Conservation (phyloP, 1,284 basidiomycete genomes). For the Prillingera fragicola region DNA sequence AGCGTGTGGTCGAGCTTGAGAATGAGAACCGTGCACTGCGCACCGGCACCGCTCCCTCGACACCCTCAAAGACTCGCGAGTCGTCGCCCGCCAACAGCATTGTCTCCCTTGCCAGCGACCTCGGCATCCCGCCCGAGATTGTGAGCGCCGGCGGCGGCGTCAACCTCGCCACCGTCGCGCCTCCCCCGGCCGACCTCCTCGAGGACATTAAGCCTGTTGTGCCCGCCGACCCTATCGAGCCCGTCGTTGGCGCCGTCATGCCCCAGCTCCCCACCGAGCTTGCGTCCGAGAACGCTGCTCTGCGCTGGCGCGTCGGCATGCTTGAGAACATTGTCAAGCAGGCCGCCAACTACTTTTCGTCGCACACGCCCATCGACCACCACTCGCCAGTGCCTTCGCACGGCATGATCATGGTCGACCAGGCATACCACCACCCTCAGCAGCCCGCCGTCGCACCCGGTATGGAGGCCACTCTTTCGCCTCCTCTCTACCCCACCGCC, state of each 20-base stretch:
- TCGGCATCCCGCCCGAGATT: slow-evolving; percentile 33
- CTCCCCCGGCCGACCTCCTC: slow-evolving; percentile 31
- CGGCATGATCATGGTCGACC: slow-evolving; percentile 2
- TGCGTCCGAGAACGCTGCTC: slow-evolving; percentile 30
- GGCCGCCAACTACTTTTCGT: slow-evolving; percentile 33
- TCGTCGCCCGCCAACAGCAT: slow-evolving; percentile 34
- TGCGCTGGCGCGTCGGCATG: slow-evolving; percentile 33
- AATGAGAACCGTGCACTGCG: slow-evolving; percentile 38
- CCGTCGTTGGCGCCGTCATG: slow-evolving; percentile 2
- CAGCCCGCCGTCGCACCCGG: slow-evolving; percentile 14
- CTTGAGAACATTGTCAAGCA: slow-evolving; percentile 45
- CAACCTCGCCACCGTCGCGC: slow-evolving; percentile 37
- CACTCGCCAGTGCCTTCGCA: not conserved
- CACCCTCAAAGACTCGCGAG: slow-evolving; percentile 20
- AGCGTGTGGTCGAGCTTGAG: slow-evolving; percentile 43
- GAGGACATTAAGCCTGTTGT: slow-evolving; percentile 28
- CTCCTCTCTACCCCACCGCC: slow-evolving; percentile 21
- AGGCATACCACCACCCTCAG: not conserved
- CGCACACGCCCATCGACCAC: slow-evolving; percentile 11
- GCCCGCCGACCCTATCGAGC: slow-evolving; percentile 1
- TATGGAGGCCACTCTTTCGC: slow-evolving; percentile 31
- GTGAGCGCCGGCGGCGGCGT: slow-evolving; percentile 32
- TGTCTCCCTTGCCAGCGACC: slow-evolving; percentile 31
- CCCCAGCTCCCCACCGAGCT: slow-evolving; percentile 11
- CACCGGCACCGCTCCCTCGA: slow-evolving; percentile 11